These are phyloP conservation scores for Xylaria polymorpha DNA, from an alignment of 2,329 filamentous ascomycete species.

Conservation along the genomic window DNA sequence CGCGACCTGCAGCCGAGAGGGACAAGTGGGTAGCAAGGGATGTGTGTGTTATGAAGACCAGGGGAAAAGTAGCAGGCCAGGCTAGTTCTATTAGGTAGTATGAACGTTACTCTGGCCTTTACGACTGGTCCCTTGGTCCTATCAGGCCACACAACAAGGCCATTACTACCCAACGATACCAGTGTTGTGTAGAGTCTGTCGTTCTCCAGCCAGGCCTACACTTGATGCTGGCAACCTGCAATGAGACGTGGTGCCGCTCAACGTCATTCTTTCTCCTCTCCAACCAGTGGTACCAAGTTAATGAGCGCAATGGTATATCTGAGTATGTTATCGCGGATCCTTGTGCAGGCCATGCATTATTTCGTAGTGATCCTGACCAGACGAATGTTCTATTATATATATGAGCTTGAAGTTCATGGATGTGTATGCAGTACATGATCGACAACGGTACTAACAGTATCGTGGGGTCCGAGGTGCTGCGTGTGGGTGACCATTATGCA, in stretches of 20 bases:
- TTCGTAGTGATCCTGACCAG: slow-evolving; percentile 19
- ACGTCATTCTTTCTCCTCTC: slow-evolving; percentile 18
- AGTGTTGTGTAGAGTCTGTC: slow-evolving; percentile 27
- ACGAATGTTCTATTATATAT: slow-evolving; percentile 29
- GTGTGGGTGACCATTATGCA: slow-evolving; percentile 44
- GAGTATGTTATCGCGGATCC: slow-evolving; percentile 24
- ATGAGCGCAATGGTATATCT: slow-evolving; percentile 35
- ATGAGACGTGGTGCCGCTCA: slow-evolving; percentile 39
- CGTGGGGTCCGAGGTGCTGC: slow-evolving; percentile 47
- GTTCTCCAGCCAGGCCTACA: slow-evolving; percentile 27
- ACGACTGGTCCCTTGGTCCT: slow-evolving; percentile 47
- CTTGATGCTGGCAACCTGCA: slow-evolving; percentile 31
- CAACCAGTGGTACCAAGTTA: slow-evolving; percentile 22
- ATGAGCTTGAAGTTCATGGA: slow-evolving; percentile 40
- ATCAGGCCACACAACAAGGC: slow-evolving; percentile 47
- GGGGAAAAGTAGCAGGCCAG: slow-evolving; percentile 36
- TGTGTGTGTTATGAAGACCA: slow-evolving; percentile 30
- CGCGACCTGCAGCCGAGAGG: slow-evolving; percentile 40
- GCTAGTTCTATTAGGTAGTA: slow-evolving; percentile 40
- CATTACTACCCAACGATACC: slow-evolving; percentile 41
- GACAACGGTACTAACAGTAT: slow-evolving; percentile 44
- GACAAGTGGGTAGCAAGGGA: slow-evolving; percentile 38
- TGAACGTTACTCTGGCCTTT: slow-evolving; percentile 42
- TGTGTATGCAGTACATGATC: slow-evolving; percentile 47
- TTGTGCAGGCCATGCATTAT: slow-evolving; percentile 23